These are phyloP conservation scores for Cladosporium sp. DNA, from an alignment of 2,329 filamentous ascomycete genomes.

Conservation along the genomic window DNA sequence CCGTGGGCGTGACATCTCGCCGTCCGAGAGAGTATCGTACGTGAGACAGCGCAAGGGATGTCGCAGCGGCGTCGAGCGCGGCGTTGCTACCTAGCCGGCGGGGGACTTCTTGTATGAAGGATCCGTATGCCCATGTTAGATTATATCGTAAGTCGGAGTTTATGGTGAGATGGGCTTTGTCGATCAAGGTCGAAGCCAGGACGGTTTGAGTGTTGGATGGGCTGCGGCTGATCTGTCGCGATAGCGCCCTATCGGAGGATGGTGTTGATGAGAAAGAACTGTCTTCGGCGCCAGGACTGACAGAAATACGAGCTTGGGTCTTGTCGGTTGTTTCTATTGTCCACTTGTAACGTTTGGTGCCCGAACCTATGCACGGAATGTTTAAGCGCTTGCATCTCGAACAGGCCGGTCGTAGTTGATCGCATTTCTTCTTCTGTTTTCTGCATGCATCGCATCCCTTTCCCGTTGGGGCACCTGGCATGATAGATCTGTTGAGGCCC, in stretches of 20 bases:
- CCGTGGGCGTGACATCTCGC: neutral
- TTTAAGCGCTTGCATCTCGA: slow-evolving; percentile 14
- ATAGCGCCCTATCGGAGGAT: neutral
- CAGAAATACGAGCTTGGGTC: neutral
- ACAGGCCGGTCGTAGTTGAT: slow-evolving; percentile 13
- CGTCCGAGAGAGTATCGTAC: slow-evolving; percentile 1
- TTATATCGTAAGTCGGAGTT: slow-evolving; percentile 9
- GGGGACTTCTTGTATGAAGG: slow-evolving; percentile 11
- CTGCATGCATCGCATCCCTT: slow-evolving; percentile 17
- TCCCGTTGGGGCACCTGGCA: slow-evolving; percentile 26
- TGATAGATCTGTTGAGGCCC: neutral
- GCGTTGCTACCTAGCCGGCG: slow-evolving; percentile 11
- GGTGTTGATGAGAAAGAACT: neutral
- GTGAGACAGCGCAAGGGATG: slow-evolving; percentile 9
- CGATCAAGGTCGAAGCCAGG: slow-evolving; percentile 3
- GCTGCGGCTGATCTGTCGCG: neutral
- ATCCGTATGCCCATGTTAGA: slow-evolving; percentile 11
- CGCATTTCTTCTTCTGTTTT: slow-evolving; percentile 18
- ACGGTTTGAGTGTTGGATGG: slow-evolving; percentile 1
- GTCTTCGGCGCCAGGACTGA: neutral
- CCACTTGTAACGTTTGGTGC: slow-evolving; percentile 14
- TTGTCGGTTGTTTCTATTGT: slow-evolving; percentile 4
- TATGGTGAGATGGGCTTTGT: neutral
- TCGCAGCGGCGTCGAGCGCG: slow-evolving; percentile 15
- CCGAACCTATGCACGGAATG: slow-evolving; percentile 14